Evolutionary conservation across 768 basidiomycete genomes (phyloP).

Genomic region (Lepiota subincarnata): DNA sequence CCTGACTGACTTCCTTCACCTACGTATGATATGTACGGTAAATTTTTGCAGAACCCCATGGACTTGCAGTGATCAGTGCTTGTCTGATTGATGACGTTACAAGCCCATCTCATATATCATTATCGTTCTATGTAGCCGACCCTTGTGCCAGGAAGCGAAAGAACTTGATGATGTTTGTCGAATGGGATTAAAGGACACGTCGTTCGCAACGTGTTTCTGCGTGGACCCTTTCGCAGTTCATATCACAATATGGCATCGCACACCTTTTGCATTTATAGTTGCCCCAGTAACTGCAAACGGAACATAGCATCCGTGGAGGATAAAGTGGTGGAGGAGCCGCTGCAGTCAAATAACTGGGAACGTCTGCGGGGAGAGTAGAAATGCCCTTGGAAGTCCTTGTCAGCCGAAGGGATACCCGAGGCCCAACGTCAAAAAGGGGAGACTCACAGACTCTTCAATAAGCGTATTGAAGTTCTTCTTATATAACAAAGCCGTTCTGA

Average conservation of each 20-base stretch:
- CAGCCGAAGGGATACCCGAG: not conserved
- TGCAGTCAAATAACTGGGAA: slow-evolving; percentile 72
- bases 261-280: slow-evolving; percentile 76
- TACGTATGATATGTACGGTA: too few relatives aligned
- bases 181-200: slow-evolving; percentile 45
- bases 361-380: slow-evolving; percentile 42
- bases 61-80: too few relatives aligned
- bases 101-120: too few relatives aligned
- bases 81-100: too few relatives aligned
- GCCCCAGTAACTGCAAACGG: slow-evolving; percentile 87
- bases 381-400: slow-evolving; percentile 45
- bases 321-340: slow-evolving; percentile 52
- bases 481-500: slow-evolving; percentile 77
- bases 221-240: slow-evolving; percentile 69
- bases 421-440: not conserved
- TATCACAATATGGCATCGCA: slow-evolving; percentile 71
- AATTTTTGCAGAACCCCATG: too few relatives aligned
- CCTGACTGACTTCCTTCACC: too few relatives aligned
- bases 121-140: too few relatives aligned
- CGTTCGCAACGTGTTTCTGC: slow-evolving; percentile 79
- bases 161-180: not conserved
- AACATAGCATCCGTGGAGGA: slow-evolving; percentile 70
- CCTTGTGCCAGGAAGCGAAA: not conserved
- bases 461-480: slow-evolving; percentile 72
- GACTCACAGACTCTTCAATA: slow-evolving; percentile 75